These are phyloP conservation scores for Mortierella antarctica DNA, from an alignment of 192 early-diverging fungal genomes.

Conservation along the genomic window DNA sequence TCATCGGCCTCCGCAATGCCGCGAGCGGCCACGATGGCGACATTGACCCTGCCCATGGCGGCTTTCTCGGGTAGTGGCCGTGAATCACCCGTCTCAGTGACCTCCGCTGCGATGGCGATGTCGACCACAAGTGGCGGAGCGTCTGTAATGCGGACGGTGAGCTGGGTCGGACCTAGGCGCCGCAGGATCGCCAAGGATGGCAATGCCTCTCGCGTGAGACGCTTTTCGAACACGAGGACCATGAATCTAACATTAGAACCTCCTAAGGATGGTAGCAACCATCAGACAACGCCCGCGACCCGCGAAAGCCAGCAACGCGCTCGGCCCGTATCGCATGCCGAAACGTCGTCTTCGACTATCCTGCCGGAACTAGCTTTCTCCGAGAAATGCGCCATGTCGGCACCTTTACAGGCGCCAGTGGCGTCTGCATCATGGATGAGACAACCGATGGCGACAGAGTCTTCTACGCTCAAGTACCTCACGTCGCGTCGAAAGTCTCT, in stretches of 20 bases:
- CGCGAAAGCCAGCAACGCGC: too few relatives aligned
- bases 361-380: too few relatives aligned
- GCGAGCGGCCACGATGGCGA: not conserved
- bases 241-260: not conserved
- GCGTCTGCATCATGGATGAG: too few relatives aligned
- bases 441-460: too few relatives aligned
- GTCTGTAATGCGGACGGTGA: not conserved
- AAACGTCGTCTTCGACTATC: too few relatives aligned
- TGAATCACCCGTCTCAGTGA: not conserved
- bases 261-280: not conserved
- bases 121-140: not conserved
- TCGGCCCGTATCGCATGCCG: too few relatives aligned
- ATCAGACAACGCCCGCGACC: not conserved
- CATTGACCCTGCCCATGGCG: not conserved
- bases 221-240: conserved; percentile 11
- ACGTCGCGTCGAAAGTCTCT: too few relatives aligned
- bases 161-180: conserved; percentile 23
- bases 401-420: too few relatives aligned
- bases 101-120: not conserved
- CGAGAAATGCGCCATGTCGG: too few relatives aligned
- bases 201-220: conserved; percentile 7
- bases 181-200: conserved; percentile 11
- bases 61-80: not conserved
- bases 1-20: conserved; percentile 5
- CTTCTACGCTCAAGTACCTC: too few relatives aligned